Evolutionary conservation across 176 grass and related monocot genomes (phyloP).

Genomic region (Bromus sterilis): DNA sequence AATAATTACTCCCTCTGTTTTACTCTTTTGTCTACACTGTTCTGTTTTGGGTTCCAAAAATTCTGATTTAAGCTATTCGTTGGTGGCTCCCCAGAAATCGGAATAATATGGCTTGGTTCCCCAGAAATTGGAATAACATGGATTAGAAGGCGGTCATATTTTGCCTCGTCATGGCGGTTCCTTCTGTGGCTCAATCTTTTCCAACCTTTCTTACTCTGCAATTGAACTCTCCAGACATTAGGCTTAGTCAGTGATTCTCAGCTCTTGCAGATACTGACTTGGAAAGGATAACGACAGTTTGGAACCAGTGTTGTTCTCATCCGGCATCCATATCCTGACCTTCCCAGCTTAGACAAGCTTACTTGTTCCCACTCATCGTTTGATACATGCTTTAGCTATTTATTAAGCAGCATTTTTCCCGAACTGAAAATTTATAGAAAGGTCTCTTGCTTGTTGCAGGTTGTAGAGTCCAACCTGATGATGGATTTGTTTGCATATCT

Average conservation of each 20-base stretch:
- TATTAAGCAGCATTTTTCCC: neutral
- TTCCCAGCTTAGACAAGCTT: neutral
- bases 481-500: neutral
- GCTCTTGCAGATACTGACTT: neutral
- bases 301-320: neutral
- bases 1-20: neutral
- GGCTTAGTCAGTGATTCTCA: neutral
- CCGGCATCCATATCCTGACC: neutral
- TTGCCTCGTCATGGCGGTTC: neutral
- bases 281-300: neutral
- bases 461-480: neutral
- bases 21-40: too few species aligned
- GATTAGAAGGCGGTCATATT: neutral
- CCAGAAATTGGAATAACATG: neutral
- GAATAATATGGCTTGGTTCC: neutral
- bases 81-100: neutral
- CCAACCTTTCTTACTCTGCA: neutral
- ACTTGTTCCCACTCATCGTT: neutral
- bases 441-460: neutral
- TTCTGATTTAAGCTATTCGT: neutral
- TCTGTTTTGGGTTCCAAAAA: neutral
- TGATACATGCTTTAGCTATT: neutral
- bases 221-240: neutral
- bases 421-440: neutral
- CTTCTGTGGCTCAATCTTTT: neutral